These are phyloP conservation scores for Rhodotorula mucilaginosa DNA, from an alignment of 1,284 basidiomycete species.

Conservation along the genomic window DNA sequence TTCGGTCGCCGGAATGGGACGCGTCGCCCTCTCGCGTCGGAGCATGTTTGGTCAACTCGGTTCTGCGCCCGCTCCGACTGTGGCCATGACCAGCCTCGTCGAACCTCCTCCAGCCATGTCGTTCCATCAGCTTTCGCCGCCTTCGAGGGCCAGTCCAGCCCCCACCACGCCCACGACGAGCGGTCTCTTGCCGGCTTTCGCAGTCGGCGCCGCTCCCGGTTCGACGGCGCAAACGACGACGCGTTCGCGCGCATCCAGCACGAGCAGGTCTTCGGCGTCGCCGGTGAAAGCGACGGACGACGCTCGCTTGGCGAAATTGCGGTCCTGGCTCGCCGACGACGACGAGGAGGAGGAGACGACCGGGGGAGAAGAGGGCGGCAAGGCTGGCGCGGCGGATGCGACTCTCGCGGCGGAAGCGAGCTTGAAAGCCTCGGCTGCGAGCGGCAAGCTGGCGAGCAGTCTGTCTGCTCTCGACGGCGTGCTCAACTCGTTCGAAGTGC, in stretches of 20 bases:
- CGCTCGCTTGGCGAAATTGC: slow-evolving; percentile 15
- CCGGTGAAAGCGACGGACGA: not conserved
- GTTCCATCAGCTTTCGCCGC: not conserved
- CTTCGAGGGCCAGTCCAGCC: slow-evolving; percentile 2
- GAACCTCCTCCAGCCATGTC: not conserved
- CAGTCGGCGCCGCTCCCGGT: not conserved
- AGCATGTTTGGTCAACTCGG: slow-evolving; percentile 23
- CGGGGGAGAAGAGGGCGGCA: slow-evolving; percentile 16
- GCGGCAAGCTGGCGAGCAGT: not conserved
- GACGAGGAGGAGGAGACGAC: slow-evolving; percentile 20
- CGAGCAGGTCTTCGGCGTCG: not conserved
- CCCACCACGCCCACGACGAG: not conserved
- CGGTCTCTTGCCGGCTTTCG: slow-evolving; percentile 15
- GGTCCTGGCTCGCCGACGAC: slow-evolving; percentile 37
- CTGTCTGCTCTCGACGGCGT: not conserved
- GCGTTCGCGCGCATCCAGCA: no score
- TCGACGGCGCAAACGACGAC: not conserved
- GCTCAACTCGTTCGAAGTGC: not conserved
- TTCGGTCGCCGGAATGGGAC: slow-evolving; percentile 38
- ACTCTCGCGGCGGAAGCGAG: not conserved
- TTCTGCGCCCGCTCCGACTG: not conserved
- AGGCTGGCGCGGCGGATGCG: not conserved
- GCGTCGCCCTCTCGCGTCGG: slow-evolving; percentile 33
- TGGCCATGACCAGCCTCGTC: not conserved
- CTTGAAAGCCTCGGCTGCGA: slow-evolving; percentile 7